These are phyloP conservation scores for Nicotiana otophora DNA, from an alignment of 257 asterid species.

Conservation along the genomic window DNA sequence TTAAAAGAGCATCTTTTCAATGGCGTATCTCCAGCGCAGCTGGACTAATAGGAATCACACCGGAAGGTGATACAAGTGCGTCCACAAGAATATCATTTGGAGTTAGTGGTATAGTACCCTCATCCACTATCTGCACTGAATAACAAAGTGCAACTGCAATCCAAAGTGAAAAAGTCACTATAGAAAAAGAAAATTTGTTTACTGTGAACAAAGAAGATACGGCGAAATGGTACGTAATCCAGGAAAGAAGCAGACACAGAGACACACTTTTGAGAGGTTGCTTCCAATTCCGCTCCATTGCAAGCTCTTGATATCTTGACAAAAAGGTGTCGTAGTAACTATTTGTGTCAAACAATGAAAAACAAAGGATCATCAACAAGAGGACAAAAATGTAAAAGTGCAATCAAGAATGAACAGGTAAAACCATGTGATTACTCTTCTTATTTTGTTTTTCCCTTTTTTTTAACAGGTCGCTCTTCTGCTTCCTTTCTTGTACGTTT, in stretches of 20 bases:
- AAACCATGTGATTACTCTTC: neutral
- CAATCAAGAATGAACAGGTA: neutral
- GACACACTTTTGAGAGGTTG: slow-evolving; percentile 61
- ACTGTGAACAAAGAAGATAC: neutral
- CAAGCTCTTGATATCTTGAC: slow-evolving; percentile 61
- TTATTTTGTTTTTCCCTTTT: neutral
- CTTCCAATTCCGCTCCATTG: slow-evolving; percentile 67
- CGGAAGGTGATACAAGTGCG: slow-evolving; percentile 70
- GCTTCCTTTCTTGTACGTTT: neutral
- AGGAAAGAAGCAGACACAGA: neutral
- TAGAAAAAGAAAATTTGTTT: neutral
- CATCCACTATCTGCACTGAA: slow-evolving; percentile 72
- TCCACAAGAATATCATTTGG: slow-evolving; percentile 68
- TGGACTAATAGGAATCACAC: slow-evolving; percentile 62
- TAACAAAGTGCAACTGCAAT: slow-evolving; percentile 73
- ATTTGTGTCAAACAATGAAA: slow-evolving; percentile 18
- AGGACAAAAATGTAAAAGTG: neutral
- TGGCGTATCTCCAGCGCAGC: slow-evolving; percentile 34
- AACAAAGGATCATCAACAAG: slow-evolving; percentile 7
- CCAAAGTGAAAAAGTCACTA: slow-evolving; percentile 4
- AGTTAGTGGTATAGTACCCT: slow-evolving; percentile 67
- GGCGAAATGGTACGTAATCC: neutral
- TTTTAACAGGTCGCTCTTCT: neutral
- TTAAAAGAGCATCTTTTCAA: slow-evolving; percentile 8
- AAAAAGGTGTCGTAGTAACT: slow-evolving; percentile 83